A percentile compares a stretch with the other conserved stretches of the same genome.
Conservation (phyloP, 345 rosid genomes). For the Conringia planisiliqua region DNA sequence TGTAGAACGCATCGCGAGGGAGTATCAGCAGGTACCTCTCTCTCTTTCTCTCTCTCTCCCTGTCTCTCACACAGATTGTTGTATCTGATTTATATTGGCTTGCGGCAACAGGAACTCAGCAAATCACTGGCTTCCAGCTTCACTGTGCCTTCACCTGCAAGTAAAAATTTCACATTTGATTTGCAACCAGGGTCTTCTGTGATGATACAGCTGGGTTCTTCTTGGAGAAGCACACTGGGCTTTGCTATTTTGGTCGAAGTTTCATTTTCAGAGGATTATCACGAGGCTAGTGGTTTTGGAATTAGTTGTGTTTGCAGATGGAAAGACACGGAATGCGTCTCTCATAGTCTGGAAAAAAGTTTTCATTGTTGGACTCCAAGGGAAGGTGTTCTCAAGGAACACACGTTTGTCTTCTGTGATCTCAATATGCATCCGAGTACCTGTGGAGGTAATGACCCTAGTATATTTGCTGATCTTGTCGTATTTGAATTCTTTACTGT, state of each 20-base stretch:
- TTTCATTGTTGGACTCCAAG: not conserved
- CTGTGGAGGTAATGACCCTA: not conserved
- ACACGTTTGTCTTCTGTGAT: conserved; percentile 11
- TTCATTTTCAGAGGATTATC: not conserved
- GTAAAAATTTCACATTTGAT: not conserved
- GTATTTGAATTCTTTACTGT: not conserved
- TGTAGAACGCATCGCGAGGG: not conserved
- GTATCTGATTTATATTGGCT: not conserved
- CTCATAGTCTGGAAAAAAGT: not conserved
- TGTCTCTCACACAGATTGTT: not conserved
- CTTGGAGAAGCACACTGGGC: not conserved
- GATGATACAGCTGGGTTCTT: not conserved
- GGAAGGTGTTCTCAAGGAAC: not conserved
- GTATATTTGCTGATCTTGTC: not conserved
- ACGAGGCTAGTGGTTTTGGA: not conserved
- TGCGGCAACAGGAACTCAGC: not conserved
- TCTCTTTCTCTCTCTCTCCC: not conserved
- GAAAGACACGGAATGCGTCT: not conserved
- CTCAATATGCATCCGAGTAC: not conserved
- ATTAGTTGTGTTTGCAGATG: not conserved
- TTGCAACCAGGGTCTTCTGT: conserved; percentile 1
- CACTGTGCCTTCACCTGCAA: not conserved
- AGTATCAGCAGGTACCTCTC: not conserved
- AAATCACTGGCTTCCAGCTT: conserved; percentile 13
- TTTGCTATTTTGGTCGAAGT: not conserved